Percentiles rank a stretch among this genome's conserved stretches.
These are phyloP conservation scores for Trematosphaeria pertusa DNA, from an alignment of 2,329 filamentous ascomycete species.

Conservation along the genomic window DNA sequence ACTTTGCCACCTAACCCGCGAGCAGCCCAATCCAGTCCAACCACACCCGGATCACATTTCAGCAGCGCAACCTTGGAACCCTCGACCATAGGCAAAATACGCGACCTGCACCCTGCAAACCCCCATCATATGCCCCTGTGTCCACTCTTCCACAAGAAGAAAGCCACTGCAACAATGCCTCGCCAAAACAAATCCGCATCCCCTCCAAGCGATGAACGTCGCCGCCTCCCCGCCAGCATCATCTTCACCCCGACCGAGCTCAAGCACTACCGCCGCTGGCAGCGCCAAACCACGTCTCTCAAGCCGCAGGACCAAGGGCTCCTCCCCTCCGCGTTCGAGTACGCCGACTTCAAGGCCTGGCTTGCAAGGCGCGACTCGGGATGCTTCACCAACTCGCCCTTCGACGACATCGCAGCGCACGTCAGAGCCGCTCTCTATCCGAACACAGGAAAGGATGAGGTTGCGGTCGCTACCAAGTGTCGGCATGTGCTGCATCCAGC, in stretches of 20 bases:
- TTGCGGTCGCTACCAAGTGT: slow-evolving; percentile 23
- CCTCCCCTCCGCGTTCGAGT: slow-evolving; percentile 34
- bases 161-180: too few relatives aligned
- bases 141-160: too few relatives aligned
- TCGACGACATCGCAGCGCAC: slow-evolving; percentile 32
- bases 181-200: too few relatives aligned
- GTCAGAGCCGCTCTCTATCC: slow-evolving; percentile 11
- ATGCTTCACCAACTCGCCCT: slow-evolving; percentile 36
- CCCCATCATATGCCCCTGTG: too few relatives aligned
- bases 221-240: slow-evolving; percentile 27
- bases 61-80: too few relatives aligned
- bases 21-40: too few relatives aligned
- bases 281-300: slow-evolving; percentile 25
- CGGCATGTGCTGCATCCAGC: slow-evolving; percentile 32
- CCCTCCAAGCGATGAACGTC: too few relatives aligned
- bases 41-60: too few relatives aligned
- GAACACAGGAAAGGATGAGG: background rate
- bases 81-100: too few relatives aligned
- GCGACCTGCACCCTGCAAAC: too few relatives aligned
- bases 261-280: slow-evolving; percentile 39
- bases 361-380: slow-evolving; percentile 37
- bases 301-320: slow-evolving; percentile 24
- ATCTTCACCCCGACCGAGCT: slow-evolving; percentile 33
- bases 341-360: slow-evolving; percentile 40
- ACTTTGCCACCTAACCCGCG: too few relatives aligned